These are phyloP conservation scores for Tardiomyces digboiensis DNA, from an alignment of 1,139 yeast genomes.

Conservation along the genomic window DNA sequence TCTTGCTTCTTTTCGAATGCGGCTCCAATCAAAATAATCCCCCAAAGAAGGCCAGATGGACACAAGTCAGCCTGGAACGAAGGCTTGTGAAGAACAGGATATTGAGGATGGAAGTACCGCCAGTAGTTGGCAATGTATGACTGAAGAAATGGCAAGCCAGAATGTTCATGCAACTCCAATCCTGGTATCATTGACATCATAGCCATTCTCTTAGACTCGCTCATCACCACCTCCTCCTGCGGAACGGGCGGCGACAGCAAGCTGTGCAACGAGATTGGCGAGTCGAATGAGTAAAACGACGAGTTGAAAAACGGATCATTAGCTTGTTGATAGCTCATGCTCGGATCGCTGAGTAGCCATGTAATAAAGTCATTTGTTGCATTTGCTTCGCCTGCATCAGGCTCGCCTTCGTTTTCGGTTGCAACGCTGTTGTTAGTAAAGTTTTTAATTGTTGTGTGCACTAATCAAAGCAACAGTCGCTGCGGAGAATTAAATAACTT, in stretches of 20 bases:
- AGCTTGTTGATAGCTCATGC: slow-evolving; percentile 3
- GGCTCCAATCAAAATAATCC: slow-evolving; percentile 51
- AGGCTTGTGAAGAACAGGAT: slow-evolving; percentile 52
- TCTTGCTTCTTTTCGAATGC: slow-evolving; percentile 28
- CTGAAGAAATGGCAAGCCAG: slow-evolving; percentile 19
- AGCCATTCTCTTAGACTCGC: slow-evolving; percentile 24
- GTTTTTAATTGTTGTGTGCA: too few species aligned
- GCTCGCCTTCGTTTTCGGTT: too few species aligned
- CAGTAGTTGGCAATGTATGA: slow-evolving; percentile 33
- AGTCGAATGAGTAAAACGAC: slow-evolving; percentile 11
- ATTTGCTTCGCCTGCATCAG: neutral
- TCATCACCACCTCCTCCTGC: slow-evolving; percentile 16
- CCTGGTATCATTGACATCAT: slow-evolving; percentile 29
- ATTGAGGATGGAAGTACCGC: slow-evolving; percentile 53
- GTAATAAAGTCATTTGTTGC: slow-evolving; percentile 12
- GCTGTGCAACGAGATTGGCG: slow-evolving; percentile 24
- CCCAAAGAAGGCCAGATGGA: slow-evolving; percentile 43
- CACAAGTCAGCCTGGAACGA: slow-evolving; percentile 46
- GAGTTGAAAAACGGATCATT: slow-evolving; percentile 8
- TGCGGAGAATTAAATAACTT: too few species aligned
- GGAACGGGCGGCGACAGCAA: slow-evolving; percentile 23
- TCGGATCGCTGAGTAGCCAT: slow-evolving; percentile 15
- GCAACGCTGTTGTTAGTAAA: too few species aligned
- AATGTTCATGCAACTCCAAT: slow-evolving; percentile 25
- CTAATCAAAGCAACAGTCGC: too few species aligned